Conservation (phyloP, 495 filamentous ascomycete genomes). For the Niebla homalea region DNA sequence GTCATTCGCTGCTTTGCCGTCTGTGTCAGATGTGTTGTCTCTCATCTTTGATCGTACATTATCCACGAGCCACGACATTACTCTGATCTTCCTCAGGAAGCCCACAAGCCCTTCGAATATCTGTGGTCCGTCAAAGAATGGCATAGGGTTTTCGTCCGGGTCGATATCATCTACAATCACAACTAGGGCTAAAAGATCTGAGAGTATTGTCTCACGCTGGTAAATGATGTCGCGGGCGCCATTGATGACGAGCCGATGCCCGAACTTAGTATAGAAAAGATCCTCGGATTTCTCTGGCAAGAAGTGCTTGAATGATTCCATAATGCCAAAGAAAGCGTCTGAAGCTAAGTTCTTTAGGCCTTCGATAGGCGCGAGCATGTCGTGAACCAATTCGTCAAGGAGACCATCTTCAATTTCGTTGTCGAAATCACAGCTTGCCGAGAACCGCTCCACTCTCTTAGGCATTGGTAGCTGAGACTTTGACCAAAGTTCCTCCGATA, state of each 20-base stretch:
- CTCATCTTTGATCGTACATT: constrained; percentile 29
- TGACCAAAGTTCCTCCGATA: constrained; percentile 57
- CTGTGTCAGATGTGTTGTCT: neutral
- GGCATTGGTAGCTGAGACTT: constrained; percentile 50
- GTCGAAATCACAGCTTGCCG: constrained; percentile 56
- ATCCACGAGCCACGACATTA: constrained; percentile 69
- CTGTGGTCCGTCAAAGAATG: constrained; percentile 50
- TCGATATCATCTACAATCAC: constrained; percentile 74
- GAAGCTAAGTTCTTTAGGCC: constrained; percentile 41
- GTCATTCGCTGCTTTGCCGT: neutral
- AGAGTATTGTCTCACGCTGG: constrained; percentile 52
- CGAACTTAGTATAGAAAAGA: constrained; percentile 49
- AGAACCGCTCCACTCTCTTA: constrained; percentile 57
- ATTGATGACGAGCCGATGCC: constrained; percentile 55
- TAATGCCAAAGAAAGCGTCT: constrained; percentile 36
- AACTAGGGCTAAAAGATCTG: constrained; percentile 70
- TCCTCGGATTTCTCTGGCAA: constrained; percentile 34
- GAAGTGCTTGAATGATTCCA: constrained; percentile 28
- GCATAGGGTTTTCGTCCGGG: constrained; percentile 46
- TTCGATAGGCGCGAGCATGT: constrained; percentile 36
- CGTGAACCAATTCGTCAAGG: constrained; percentile 27
- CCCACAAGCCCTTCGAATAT: constrained; percentile 55
- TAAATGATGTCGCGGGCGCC: constrained; percentile 67
- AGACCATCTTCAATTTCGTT: constrained; percentile 64
- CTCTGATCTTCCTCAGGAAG: constrained; percentile 57